Evolutionary conservation across 2,329 filamentous ascomycete species (phyloP).

Genomic region (Pestalotiopsis sp.): DNA sequence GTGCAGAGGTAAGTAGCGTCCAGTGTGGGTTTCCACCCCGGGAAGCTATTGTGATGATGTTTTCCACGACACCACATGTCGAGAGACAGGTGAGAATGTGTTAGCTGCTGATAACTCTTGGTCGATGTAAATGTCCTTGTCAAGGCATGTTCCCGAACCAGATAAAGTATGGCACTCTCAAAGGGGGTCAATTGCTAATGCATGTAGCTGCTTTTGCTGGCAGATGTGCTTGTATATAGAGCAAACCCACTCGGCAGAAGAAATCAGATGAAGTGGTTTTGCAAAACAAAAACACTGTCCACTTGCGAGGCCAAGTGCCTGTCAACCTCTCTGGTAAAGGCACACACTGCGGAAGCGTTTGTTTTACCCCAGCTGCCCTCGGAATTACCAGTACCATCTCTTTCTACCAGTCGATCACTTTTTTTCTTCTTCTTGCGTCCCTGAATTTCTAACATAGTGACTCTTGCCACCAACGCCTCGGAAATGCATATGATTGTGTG

Average conservation of each 20-base stretch:
- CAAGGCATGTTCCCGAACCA: not conserved
- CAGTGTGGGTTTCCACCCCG: too few species aligned
- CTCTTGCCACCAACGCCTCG: slow-evolving; percentile 8
- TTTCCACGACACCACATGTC: not conserved
- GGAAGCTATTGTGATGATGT: not conserved
- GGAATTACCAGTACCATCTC: not conserved
- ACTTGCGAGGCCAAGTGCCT: not conserved
- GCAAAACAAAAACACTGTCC: not conserved
- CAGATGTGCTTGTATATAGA: not conserved
- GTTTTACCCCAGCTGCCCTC: not conserved
- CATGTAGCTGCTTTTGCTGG: not conserved
- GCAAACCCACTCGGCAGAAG: not conserved
- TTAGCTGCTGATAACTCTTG: not conserved
- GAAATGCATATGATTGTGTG: not conserved
- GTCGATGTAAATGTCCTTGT: not conserved
- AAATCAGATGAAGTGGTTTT: too few species aligned
- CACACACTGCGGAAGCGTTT: not conserved
- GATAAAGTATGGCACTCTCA: not conserved
- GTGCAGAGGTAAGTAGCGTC: too few species aligned
- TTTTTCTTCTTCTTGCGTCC: not conserved
- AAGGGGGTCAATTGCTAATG: not conserved
- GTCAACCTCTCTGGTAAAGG: not conserved
- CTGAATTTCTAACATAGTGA: not conserved
- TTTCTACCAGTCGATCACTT: not conserved
- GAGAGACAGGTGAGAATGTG: not conserved